Evolutionary conservation across 164 flowering plant species (phyloP).

Genomic region (Magnolia officinalis): DNA sequence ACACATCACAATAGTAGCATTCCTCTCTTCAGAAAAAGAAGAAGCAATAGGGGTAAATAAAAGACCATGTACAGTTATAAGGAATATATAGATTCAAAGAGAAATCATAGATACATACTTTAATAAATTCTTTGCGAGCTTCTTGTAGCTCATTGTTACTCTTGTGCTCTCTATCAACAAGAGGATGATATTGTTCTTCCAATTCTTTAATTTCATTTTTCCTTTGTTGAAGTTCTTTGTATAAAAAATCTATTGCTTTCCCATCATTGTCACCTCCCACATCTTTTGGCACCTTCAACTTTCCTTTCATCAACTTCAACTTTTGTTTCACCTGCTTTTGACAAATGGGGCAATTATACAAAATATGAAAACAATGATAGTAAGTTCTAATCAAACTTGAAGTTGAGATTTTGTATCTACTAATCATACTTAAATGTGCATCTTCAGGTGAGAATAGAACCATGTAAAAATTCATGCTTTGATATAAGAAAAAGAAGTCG

Average conservation of each 20-base stretch:
- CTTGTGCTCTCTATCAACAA: conserved; percentile 48
- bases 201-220: conserved; percentile 41
- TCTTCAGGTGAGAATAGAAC: no score
- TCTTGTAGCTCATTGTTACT: conserved; percentile 20
- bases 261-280: conserved; percentile 45
- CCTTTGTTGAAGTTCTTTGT: conserved; percentile 40
- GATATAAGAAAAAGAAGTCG: no score
- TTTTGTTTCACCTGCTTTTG: conserved; percentile 32
- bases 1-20: no score
- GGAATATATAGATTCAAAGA: no score
- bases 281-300: conserved; percentile 50
- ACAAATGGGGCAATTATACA: not conserved
- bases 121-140: conserved; percentile 58
- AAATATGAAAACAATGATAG: not conserved
- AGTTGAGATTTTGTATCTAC: no score
- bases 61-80: no score
- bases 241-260: conserved; percentile 31
- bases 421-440: no score
- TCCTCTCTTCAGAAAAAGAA: no score
- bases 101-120: conserved; percentile 25
- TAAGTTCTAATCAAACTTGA: not conserved
- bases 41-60: no score
- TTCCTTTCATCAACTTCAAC: conserved; percentile 56
- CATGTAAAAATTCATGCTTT: no score
- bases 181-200: conserved; percentile 40